Evolutionary conservation across 2,329 filamentous ascomycete species (phyloP).

Genomic region (Bipolaris oryzae): DNA sequence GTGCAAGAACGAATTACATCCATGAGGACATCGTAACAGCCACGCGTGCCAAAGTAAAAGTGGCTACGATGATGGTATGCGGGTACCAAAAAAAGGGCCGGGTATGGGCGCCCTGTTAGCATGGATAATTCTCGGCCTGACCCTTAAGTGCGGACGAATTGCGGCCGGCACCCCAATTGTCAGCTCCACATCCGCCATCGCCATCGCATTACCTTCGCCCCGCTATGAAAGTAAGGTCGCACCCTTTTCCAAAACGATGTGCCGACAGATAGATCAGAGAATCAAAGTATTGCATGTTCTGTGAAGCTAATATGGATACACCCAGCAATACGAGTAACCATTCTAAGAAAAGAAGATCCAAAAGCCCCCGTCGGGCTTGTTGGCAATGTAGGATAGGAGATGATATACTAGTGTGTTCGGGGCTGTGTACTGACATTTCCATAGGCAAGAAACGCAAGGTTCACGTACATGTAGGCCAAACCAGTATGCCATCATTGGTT

Average conservation of each 20-base stretch:
- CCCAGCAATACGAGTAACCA: conserved; percentile 23
- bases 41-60: background rate
- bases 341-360: conserved; percentile 34
- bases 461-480: conserved; percentile 20
- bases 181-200: conserved; percentile 32
- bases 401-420: background rate
- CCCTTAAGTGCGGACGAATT: conserved; percentile 34
- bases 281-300: background rate
- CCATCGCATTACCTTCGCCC: conserved; percentile 35
- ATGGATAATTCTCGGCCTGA: conserved; percentile 15
- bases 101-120: conserved; percentile 1
- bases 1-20: background rate
- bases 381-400: conserved; percentile 43
- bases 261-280: conserved; percentile 16
- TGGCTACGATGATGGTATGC: background rate
- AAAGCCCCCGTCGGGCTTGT: conserved; percentile 37
- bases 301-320: conserved; percentile 26
- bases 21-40: background rate
- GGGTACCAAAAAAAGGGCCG: background rate
- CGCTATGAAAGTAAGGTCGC: conserved; percentile 43
- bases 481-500: conserved; percentile 19
- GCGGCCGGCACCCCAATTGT: conserved; percentile 32
- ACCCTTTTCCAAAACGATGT: conserved; percentile 26
- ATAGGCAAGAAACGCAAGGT: conserved; percentile 43
- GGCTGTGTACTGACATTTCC: conserved; percentile 16